Base-by-base conservation (phyloP, 176 grass and related monocot genomes). In the Oryza officinalis region DNA sequence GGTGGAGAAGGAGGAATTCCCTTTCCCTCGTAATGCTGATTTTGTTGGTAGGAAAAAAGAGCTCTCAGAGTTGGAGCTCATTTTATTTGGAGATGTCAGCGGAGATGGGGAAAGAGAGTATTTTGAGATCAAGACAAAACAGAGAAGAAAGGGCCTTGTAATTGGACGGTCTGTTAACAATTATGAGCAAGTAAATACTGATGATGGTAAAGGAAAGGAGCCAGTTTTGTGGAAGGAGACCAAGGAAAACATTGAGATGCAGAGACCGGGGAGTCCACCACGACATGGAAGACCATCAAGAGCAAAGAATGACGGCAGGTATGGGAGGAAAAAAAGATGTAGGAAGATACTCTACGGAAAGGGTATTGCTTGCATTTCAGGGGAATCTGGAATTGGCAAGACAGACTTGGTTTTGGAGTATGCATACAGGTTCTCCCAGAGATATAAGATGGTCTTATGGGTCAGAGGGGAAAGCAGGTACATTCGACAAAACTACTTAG, bases 391-490 rank as follows among this genome's bases (percentile, higher is more conserved):
- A 81, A 95, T 98, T 71, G 96, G 96, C 76, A 98, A 98, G 82
- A 98, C 91, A 61, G 96, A 98, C 45, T 77, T 98, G 63, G 91
- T 88, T 87, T 89, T 98, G 91, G 96, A 98, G 81, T 98, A 95
- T 64, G 93, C 96, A 12, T 96, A 94, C 80, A 92, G 87, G 71
- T 95, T 92, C 74, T 88, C 84, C 47, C 93, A 98, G 74, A 86
- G 91, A 89, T 98, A 98, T 84, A 98, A 93, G 87, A 90, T 98
- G 91, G 84, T 98, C 72, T 77, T 98, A 57, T 98, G 96, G 96
- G 77, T 98, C 17, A 94, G 93, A 90, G 96, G 96, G 69, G 91
- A 98, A 83, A 88, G 77, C 79, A 89, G 89, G 82, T 98, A 94
- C 75, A 90, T 95, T 50, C 87, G 91, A 27, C 96, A 95, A 76